Percentiles rank a stretch among this genome's conserved stretches.
These are phyloP conservation scores for Amborella trichopoda DNA, from an alignment of 164 flowering plant genomes.

Conservation along the genomic window DNA sequence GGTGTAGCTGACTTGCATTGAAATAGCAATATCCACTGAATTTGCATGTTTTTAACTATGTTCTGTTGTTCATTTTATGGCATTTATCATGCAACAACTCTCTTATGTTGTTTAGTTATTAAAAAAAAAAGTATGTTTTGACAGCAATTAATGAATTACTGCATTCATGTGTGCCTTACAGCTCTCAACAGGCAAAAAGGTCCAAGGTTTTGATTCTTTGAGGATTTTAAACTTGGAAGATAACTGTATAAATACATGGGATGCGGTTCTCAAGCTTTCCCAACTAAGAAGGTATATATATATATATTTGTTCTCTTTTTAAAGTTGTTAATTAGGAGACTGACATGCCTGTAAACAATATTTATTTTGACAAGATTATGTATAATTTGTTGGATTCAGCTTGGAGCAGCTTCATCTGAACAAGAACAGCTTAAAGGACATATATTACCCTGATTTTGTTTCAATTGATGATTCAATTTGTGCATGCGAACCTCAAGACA, in stretches of 20 bases:
- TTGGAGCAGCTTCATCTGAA: slow-evolving; percentile 89
- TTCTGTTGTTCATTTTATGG: no score
- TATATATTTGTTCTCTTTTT: no score
- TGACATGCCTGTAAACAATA: no score
- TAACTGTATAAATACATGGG: slow-evolving; percentile 63
- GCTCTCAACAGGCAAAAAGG: slow-evolving; percentile 12
- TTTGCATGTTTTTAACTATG: no score
- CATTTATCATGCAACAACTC: no score
- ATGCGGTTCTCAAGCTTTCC: slow-evolving; percentile 69
- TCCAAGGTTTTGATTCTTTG: slow-evolving; percentile 63
- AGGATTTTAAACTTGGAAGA: slow-evolving; percentile 78
- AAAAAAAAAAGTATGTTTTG: no score
- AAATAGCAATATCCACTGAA: no score
- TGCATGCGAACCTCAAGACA: slow-evolving; percentile 15
- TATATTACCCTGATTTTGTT: slow-evolving; percentile 41
- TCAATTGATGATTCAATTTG: slow-evolving; percentile 5
- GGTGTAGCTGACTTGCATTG: no score
- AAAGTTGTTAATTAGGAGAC: no score
- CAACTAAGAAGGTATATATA: slow-evolving; percentile 55
- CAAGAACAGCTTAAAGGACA: slow-evolving; percentile 47
- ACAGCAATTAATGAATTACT: no score
- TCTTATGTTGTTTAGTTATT: no score
- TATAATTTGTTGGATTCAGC: slow-evolving; percentile 25
- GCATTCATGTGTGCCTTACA: no score
- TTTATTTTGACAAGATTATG: neutral